Evolutionary conservation across 257 asterid genomes (phyloP), one percentile per base, ranked within the genome.

Genomic region (Solanum gracilifrons): DNA sequence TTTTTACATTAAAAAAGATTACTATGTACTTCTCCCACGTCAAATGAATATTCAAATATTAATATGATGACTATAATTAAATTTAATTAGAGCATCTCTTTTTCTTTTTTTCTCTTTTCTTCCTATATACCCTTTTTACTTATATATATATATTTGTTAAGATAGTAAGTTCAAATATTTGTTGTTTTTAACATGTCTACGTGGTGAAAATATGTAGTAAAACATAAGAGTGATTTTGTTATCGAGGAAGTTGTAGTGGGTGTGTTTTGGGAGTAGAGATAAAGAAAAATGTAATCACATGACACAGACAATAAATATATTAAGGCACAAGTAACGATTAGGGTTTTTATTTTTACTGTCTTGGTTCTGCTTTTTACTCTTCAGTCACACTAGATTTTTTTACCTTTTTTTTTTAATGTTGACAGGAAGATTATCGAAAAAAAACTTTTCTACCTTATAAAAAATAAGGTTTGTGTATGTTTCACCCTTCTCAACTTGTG

Each of bases 191-290:
- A 37, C 62, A 33, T 23, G 13, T 13, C 13, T 62, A 82, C 77
- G 80, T 27, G 91, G 92, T 90, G 86, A 91, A 92, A 88, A 89
- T 79, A 82, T 43, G 83, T 39, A n/a, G 87, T 37, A 27, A 58
- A 80, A 76, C 76, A 85, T 55, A 5, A 84, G 73, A 72, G 80
- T 86, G 89, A 89, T 89, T 93, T 91, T 92, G 90, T 87, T 89
- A 89, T 92, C 98, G 93, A 94, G 98, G 90, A 90, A 88, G 75
- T 85, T n/a, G 23, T 88, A 87, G 98, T 95, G 97, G 98, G 90
- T 86, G 89, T 74, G 92, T 94, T 92, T 95, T 88, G 97, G 98
- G 96, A 95, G 90, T 86, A 87, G 97, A 91, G 92, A 91, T 88
- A 39, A 89, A 89, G 87, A 82, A 87, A 88, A 36, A 88, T 60